Conservation (phyloP, 345 rosid genomes). For the Ricinus communis region DNA sequence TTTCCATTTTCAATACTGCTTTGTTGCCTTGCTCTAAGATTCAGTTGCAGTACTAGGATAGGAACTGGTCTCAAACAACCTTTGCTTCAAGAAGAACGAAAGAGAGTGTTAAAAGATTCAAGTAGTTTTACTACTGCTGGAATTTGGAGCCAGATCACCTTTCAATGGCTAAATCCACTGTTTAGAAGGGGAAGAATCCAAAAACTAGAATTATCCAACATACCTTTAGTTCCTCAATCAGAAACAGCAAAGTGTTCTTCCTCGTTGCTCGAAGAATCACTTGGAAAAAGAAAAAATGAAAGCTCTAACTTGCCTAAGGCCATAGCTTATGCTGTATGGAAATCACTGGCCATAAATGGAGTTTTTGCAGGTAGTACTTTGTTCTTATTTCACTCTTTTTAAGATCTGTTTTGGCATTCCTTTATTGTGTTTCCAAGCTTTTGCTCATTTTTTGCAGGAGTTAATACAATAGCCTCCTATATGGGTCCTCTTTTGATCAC, state of each 20-base stretch:
- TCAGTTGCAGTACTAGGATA: constrained; percentile 7
- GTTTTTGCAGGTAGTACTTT: constrained; percentile 55
- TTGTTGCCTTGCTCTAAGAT: constrained; percentile 27
- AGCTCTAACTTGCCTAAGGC: constrained; percentile 40
- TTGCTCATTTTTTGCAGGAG: constrained; percentile 31
- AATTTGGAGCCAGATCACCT: constrained; percentile 47
- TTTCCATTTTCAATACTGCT: constrained; percentile 40
- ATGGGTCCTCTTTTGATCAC: constrained; percentile 62
- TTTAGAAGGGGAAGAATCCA: constrained; percentile 39
- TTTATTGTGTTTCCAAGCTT: background rate
- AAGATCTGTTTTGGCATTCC: background rate
- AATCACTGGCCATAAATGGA: constrained; percentile 51
- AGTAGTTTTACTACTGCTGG: constrained; percentile 36
- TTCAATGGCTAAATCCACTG: constrained; percentile 61
- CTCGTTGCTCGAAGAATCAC: constrained; percentile 46
- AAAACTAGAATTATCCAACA: constrained; percentile 47
- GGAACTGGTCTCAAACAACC: constrained; percentile 32
- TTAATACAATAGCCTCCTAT: constrained; percentile 55
- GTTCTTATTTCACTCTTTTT: background rate
- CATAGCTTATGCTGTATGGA: constrained; percentile 40
- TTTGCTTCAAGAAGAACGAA: constrained; percentile 31
- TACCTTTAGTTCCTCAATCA: constrained; percentile 53
- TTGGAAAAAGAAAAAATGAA: constrained; percentile 36
- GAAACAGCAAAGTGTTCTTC: constrained; percentile 59
- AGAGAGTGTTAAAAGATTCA: constrained; percentile 12